A percentile compares a stretch with the other conserved stretches of the same genome.
These are phyloP conservation scores for Kazachstania taianensis DNA, from an alignment of 805 yeast genomes.

Conservation along the genomic window DNA sequence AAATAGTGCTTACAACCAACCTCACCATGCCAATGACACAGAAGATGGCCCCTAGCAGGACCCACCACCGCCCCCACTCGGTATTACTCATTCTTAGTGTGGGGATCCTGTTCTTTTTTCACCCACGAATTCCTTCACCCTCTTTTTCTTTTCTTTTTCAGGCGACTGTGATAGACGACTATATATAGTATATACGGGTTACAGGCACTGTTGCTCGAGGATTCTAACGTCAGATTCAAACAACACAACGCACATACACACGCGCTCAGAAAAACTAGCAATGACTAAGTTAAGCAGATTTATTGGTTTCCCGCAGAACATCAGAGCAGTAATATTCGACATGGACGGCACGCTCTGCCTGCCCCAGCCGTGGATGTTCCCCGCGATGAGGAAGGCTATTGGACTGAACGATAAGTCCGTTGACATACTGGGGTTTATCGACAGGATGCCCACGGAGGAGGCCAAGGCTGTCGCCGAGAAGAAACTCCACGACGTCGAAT, in stretches of 20 bases:
- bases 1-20: no score
- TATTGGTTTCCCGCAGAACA: conserved; percentile 2
- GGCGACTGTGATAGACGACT: no score
- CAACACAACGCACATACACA: neutral
- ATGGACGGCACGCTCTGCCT: conserved; percentile 72
- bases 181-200: no score
- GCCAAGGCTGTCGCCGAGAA: conserved; percentile 36
- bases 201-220: no score
- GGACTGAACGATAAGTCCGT: conserved; percentile 35
- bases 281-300: conserved; percentile 18
- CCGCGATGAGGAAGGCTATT: conserved; percentile 50
- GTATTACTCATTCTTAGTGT: no score
- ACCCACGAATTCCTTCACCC: neutral
- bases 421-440: conserved; percentile 47
- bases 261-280: conserved; percentile 3
- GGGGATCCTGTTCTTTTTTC: no score
- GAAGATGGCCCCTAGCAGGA: no score
- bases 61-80: no score
- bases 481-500: conserved; percentile 43
- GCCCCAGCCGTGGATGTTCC: conserved; percentile 52
- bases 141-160: no score
- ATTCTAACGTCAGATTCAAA: neutral
- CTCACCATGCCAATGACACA: no score
- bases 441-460: conserved; percentile 30
- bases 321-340: conserved; percentile 56